Percentiles rank a stretch among this genome's conserved stretches.
phyloP scores from a whole-genome alignment of 73 alveolate genomes.

The Loxodes magnus region DNA sequence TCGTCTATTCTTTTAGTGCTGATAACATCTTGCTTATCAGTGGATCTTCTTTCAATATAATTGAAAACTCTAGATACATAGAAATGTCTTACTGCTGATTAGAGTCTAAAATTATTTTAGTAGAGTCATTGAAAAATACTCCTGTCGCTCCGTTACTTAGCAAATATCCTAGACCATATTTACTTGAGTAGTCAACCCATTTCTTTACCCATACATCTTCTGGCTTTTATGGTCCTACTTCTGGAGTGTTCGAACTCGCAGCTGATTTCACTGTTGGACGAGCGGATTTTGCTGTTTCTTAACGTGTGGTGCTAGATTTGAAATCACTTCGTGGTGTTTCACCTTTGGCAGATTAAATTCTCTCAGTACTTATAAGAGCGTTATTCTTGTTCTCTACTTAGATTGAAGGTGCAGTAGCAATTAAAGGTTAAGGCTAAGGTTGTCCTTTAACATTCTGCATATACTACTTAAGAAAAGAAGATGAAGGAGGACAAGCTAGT shows the following conservation, averaged over 20 bases:
- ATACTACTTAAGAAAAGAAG: slow-evolving; percentile 49
- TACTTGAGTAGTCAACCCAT: slow-evolving; percentile 47
- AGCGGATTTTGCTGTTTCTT: no score
- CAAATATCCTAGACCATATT: slow-evolving; percentile 41
- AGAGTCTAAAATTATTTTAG: slow-evolving; percentile 25
- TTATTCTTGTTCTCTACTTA: neutral
- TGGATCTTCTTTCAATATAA: slow-evolving; percentile 39
- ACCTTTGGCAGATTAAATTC: neutral
- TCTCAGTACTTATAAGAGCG: neutral
- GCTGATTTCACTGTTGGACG: no score
- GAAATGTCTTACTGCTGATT: neutral
- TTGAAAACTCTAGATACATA: slow-evolving; percentile 12
- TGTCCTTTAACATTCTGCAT: slow-evolving; percentile 26
- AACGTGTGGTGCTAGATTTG: no score
- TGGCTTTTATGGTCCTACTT: neutral
- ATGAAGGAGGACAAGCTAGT: slow-evolving; percentile 85
- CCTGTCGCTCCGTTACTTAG: slow-evolving; percentile 32
- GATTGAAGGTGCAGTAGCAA: slow-evolving; percentile 25
- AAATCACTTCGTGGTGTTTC: no score
- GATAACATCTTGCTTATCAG: slow-evolving; percentile 51
- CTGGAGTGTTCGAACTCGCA: neutral
- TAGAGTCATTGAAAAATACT: slow-evolving; percentile 38
- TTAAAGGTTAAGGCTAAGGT: slow-evolving; percentile 10
- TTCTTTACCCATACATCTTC: slow-evolving; percentile 18
- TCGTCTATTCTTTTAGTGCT: slow-evolving; percentile 20